Conservation (phyloP, 169 alveolate species). For the Besnoitia besnoiti region DNA sequence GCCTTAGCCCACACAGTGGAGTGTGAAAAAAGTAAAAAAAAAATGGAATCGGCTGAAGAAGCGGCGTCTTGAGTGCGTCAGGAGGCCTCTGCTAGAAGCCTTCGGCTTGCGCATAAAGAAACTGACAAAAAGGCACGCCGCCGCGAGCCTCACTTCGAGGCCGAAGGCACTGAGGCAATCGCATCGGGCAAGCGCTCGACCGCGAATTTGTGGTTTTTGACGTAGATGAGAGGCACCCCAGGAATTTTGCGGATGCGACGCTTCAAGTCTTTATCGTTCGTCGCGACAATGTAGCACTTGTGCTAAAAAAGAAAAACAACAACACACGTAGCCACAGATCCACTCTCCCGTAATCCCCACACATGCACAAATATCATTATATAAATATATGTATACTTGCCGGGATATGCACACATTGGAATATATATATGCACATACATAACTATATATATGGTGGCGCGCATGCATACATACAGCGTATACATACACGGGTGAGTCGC, state of each 20-base stretch:
- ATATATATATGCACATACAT: background rate
- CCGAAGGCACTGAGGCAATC: conserved; percentile 68
- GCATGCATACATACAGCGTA: background rate
- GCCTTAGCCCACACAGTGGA: no score
- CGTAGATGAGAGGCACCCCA: conserved; percentile 98
- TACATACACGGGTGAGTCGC: background rate
- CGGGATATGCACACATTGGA: background rate
- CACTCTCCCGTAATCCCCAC: background rate
- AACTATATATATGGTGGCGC: background rate
- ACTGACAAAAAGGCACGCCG: no score
- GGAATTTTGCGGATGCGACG: conserved; percentile 97
- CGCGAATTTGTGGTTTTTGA: conserved; percentile 93
- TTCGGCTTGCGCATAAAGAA: no score
- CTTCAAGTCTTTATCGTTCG: conserved; percentile 98
- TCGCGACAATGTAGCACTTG: conserved; percentile 96
- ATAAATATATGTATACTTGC: background rate
- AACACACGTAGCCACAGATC: background rate
- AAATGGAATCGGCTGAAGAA: no score
- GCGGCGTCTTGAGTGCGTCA: no score
- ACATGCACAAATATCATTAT: background rate
- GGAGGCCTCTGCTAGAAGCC: no score
- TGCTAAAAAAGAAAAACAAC: conserved; percentile 75
- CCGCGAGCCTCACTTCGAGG: background rate
- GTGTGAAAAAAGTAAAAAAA: no score
- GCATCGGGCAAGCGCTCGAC: conserved; percentile 97